phyloP scores from a whole-genome alignment of 768 basidiomycete species.

The Leccinum uliginosum region DNA sequence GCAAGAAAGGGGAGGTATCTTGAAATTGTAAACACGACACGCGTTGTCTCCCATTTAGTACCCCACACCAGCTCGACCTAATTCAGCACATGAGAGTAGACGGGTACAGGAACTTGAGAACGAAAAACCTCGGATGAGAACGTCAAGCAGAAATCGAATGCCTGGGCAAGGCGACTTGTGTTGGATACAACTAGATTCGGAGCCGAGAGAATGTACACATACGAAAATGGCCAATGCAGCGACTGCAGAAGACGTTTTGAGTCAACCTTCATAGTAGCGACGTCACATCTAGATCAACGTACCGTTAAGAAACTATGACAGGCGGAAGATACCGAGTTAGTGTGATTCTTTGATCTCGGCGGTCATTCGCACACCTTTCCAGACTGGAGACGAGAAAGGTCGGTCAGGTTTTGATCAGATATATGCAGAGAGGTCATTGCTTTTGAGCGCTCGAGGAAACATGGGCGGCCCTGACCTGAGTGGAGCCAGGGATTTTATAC shows the following conservation, averaged over 20 bases:
- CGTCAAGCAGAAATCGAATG: slow-evolving; percentile 23
- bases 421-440: slow-evolving; percentile 5
- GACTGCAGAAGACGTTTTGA: slow-evolving; percentile 2
- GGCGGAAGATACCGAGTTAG: background rate
- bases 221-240: slow-evolving; percentile 19
- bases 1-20: slow-evolving; percentile 26
- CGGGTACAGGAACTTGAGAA: background rate
- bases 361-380: slow-evolving; percentile 13
- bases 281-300: background rate
- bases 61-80: slow-evolving; percentile 25
- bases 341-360: background rate
- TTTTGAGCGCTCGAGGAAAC: background rate
- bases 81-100: background rate
- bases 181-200: background rate
- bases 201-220: background rate
- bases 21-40: slow-evolving; percentile 23
- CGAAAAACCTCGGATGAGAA: slow-evolving; percentile 18
- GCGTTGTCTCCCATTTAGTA: slow-evolving; percentile 20
- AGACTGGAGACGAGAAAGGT: slow-evolving; percentile 17
- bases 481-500: too few species aligned
- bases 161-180: slow-evolving; percentile 1
- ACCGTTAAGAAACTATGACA: slow-evolving; percentile 19
- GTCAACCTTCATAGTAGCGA: background rate
- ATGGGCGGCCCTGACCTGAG: background rate
- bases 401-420: slow-evolving; percentile 3